Conservation (phyloP, 2,329 filamentous ascomycete species). For the Alternaria gansuensis region DNA sequence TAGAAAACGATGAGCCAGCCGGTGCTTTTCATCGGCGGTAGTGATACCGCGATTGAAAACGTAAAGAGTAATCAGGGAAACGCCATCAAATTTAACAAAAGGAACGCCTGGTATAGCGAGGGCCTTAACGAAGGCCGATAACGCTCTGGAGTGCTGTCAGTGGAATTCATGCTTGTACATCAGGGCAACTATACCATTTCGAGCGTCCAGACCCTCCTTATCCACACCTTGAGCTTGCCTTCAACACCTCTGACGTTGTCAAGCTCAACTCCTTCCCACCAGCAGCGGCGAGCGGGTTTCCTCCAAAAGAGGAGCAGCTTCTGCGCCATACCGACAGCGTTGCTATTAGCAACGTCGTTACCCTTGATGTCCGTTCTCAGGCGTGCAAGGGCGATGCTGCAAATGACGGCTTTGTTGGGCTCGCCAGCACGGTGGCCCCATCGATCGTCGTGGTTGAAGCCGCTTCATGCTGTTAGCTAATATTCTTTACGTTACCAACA, state of each 20-base stretch:
- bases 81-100: conserved; percentile 32
- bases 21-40: conserved; percentile 25
- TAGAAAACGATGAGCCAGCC: conserved; percentile 23
- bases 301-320: conserved; percentile 98
- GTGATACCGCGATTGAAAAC: conserved; percentile 19
- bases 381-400: conserved; percentile 90
- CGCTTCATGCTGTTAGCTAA: conserved; percentile 63
- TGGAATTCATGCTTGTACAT: not conserved
- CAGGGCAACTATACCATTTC: conserved; percentile 74
- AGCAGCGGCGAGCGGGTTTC: conserved; percentile 94
- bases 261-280: conserved; percentile 98
- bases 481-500: not conserved
- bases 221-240: conserved; percentile 96
- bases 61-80: conserved; percentile 16
- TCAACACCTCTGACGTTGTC: conserved; percentile 89
- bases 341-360: conserved; percentile 75
- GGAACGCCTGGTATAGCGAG: conserved; percentile 5
- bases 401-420: conserved; percentile 98
- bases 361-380: conserved; percentile 88
- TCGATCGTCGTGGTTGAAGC: conserved; percentile 92
- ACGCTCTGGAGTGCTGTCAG: conserved; percentile 68
- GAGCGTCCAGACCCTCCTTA: conserved; percentile 95
- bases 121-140: conserved; percentile 75
- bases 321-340: conserved; percentile 95
- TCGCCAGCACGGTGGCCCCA: conserved; percentile 99